Evolutionary conservation across 208 protist genomes (phyloP).

Genomic region (Acanthamoeba royreba): DNA sequence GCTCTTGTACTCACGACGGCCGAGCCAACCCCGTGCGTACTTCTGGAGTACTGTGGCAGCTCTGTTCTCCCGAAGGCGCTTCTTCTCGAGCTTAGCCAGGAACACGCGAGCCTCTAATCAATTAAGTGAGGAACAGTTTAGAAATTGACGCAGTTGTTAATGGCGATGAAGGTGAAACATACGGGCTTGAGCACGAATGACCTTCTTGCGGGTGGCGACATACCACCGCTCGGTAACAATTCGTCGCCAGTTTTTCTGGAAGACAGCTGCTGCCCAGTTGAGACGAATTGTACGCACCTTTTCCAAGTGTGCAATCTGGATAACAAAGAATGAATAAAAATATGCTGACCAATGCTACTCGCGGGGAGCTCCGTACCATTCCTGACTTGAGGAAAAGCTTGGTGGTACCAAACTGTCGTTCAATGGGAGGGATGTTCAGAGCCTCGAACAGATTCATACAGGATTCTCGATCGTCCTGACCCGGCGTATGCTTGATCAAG

Average conservation of each 20-base stretch:
- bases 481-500: not conserved
- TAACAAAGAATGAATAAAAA: too few relatives aligned
- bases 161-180: not conserved
- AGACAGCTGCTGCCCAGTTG: constrained; percentile 13
- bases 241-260: constrained; percentile 46
- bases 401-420: constrained; percentile 38
- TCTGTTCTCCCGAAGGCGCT: not conserved
- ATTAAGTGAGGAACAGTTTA: not conserved
- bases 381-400: constrained; percentile 41
- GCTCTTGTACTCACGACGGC: not conserved
- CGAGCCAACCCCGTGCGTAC: not conserved
- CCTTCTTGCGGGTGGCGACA: not conserved
- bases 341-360: too few relatives aligned
- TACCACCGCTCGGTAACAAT: constrained; percentile 1
- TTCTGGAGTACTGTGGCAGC: not conserved
- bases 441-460: constrained; percentile 3
- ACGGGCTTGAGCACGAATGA: not conserved
- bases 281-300: not conserved
- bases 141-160: not conserved
- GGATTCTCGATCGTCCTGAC: not conserved
- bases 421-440: not conserved
- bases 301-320: constrained; percentile 38
- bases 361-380: too few relatives aligned
- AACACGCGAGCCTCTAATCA: not conserved
- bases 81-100: constrained; percentile 2